Percentiles rank a stretch among this genome's conserved stretches.
Evolutionary conservation across 169 alveolate genomes (phyloP).

Genomic region (Plasmodium gaboni): DNA sequence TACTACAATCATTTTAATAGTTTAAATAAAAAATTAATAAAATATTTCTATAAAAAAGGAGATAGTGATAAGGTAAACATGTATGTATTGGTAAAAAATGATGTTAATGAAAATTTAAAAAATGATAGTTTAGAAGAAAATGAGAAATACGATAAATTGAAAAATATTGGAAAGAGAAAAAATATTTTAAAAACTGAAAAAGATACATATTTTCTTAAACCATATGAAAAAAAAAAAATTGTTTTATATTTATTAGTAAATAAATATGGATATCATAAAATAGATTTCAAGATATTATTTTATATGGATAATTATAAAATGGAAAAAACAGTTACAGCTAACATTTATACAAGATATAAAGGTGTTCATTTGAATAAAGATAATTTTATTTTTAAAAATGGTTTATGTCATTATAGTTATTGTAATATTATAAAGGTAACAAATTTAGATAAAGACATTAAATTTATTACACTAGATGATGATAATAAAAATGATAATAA

Average conservation of each 20-base stretch:
- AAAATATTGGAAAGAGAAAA: conserved; percentile 2
- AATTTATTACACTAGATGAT: conserved; percentile 12
- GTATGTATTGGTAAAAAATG: conserved; percentile 43
- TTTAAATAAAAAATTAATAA: conserved; percentile 45
- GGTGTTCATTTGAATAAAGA: conserved; percentile 28
- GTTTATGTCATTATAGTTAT: conserved; percentile 57
- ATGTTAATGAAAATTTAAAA: conserved; percentile 3
- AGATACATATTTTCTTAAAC: conserved; percentile 28
- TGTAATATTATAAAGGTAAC: conserved; percentile 32
- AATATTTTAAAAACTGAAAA: conserved; percentile 31
- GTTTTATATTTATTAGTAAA: conserved; percentile 52
- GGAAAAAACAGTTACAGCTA: conserved; percentile 11
- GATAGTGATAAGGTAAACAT: conserved; percentile 18
- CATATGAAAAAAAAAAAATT: conserved; percentile 64
- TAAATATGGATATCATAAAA: conserved; percentile 62
- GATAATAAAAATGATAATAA: neutral
- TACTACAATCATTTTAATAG: conserved; percentile 2
- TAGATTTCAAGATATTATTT: conserved; percentile 31
- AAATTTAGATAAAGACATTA: conserved; percentile 53
- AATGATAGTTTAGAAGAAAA: neutral
- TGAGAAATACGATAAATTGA: conserved; percentile 1
- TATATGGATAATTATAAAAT: conserved; percentile 71
- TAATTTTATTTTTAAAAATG: conserved; percentile 17
- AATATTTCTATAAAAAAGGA: conserved; percentile 61
- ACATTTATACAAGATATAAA: conserved; percentile 31